Percentiles rank a stretch among this genome's conserved stretches.
These are phyloP conservation scores for Corynespora cassiicola DNA, from an alignment of 2,329 filamentous ascomycete genomes.

Conservation along the genomic window DNA sequence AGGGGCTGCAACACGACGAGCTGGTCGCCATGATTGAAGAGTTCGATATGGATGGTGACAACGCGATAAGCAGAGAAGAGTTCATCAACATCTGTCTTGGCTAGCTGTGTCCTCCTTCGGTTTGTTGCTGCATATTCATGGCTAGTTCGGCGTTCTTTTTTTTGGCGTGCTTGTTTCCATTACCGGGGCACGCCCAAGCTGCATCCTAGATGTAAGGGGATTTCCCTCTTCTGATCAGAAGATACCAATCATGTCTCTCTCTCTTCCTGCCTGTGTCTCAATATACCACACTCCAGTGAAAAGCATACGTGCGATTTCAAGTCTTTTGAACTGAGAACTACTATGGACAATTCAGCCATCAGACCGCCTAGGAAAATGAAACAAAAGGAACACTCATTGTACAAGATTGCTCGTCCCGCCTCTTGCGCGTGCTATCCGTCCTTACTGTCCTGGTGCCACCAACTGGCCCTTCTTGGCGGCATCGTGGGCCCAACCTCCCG, in stretches of 20 bases:
- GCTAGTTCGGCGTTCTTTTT: conserved; percentile 10
- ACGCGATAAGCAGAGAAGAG: conserved; percentile 70
- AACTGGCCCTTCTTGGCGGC: conserved; percentile 79
- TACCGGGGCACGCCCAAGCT: no score
- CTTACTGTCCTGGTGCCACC: conserved; percentile 86
- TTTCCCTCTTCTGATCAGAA: no score
- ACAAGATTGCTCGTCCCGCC: conserved; percentile 24
- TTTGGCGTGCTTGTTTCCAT: no score
- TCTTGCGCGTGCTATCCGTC: conserved; percentile 3
- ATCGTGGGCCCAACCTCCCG: conserved; percentile 88
- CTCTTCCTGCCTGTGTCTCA: no score
- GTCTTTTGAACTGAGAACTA: conserved; percentile 35
- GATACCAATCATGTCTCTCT: no score
- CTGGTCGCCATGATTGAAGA: conserved; percentile 96
- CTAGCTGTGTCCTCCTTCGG: conserved; percentile 19
- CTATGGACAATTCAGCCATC: conserved; percentile 44
- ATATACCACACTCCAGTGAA: conserved; percentile 4
- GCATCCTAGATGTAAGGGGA: no score
- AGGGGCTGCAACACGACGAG: conserved; percentile 92
- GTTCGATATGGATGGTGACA: conserved; percentile 93
- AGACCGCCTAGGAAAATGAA: conserved; percentile 22
- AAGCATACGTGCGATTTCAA: conserved; percentile 11
- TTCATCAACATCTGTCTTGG: conserved; percentile 72
- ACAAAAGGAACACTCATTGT: conserved; percentile 40
- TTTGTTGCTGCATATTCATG: conserved; percentile 2